Evolutionary conservation across 1,284 basidiomycete species (phyloP).

Genomic region (Pisolithus thermaeus): DNA sequence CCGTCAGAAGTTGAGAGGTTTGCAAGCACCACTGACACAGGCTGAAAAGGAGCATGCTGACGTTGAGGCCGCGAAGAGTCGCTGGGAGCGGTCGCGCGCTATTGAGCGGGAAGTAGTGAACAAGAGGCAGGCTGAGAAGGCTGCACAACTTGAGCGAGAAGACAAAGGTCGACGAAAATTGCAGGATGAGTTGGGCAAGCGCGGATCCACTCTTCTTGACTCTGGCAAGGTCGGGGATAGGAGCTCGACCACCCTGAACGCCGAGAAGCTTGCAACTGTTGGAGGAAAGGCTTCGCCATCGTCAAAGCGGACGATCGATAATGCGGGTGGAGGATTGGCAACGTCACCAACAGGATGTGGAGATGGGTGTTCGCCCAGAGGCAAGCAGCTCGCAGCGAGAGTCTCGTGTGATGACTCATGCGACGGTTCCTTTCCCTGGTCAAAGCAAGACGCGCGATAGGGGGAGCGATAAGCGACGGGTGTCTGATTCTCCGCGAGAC

Average conservation of each 20-base stretch:
- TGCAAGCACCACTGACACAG: constrained; percentile 70
- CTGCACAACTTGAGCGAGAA: constrained; percentile 43
- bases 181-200: constrained; percentile 33
- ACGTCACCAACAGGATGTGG: constrained; percentile 55
- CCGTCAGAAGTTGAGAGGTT: constrained; percentile 66
- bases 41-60: constrained; percentile 68
- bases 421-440: constrained; percentile 47
- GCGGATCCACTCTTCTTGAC: constrained; percentile 24
- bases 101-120: constrained; percentile 65
- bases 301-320: constrained; percentile 60
- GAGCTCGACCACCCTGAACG: constrained; percentile 51
- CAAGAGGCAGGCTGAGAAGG: constrained; percentile 65
- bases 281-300: constrained; percentile 31
- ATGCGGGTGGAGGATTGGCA: constrained; percentile 83
- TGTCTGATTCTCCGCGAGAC: constrained; percentile 21
- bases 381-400: constrained; percentile 30
- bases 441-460: constrained; percentile 19
- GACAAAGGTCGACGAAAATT: constrained; percentile 41
- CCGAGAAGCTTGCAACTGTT: constrained; percentile 48
- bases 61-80: constrained; percentile 57
- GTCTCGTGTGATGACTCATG: constrained; percentile 25
- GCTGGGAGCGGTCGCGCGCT: constrained; percentile 71
- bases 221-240: constrained; percentile 29
- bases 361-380: constrained; percentile 28
- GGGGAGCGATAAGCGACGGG: constrained; percentile 25